Evolutionary conservation across 2,329 filamentous ascomycete genomes (phyloP).

Genomic region (Harringtonia aguacate): DNA sequence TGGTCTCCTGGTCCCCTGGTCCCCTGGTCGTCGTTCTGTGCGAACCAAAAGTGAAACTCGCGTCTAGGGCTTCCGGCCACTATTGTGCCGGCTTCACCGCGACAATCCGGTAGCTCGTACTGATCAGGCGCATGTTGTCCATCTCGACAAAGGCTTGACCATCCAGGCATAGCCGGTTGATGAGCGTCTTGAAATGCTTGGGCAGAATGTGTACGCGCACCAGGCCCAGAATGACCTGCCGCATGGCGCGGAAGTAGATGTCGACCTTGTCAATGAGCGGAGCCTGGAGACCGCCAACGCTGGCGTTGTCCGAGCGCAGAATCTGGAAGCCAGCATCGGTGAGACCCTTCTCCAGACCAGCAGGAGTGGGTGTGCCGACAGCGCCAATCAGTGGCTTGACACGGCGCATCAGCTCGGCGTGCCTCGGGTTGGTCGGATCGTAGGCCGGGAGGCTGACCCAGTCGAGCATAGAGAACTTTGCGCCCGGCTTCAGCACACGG

Average conservation of each 20-base stretch:
- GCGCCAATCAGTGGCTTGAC: conserved; percentile 45
- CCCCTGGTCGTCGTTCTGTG: too few relatives aligned
- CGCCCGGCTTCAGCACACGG: conserved; percentile 38
- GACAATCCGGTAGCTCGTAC: conserved; percentile 41
- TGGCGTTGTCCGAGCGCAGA: conserved; percentile 37
- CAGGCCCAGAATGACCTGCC: conserved; percentile 35
- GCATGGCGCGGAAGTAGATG: conserved; percentile 39
- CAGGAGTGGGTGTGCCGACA: conserved; percentile 40
- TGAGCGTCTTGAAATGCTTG: conserved; percentile 39
- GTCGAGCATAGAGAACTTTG: conserved; percentile 38
- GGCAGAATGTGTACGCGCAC: conserved; percentile 36
- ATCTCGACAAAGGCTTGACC: conserved; percentile 45
- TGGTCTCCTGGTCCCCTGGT: too few relatives aligned
- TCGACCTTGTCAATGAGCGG: conserved; percentile 43
- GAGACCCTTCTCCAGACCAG: conserved; percentile 33
- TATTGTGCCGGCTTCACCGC: conserved; percentile 29
- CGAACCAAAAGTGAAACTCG: background rate
- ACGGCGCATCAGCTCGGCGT: conserved; percentile 39
- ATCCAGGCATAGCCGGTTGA: conserved; percentile 41
- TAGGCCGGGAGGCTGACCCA: conserved; percentile 42
- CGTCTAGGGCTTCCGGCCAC: background rate
- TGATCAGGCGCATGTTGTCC: conserved; percentile 40
- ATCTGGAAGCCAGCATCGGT: conserved; percentile 35
- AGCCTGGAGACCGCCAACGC: conserved; percentile 37
- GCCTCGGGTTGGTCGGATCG: conserved; percentile 32